Conservation (phyloP, 768 basidiomycete species). For the Russula olivacea region DNA sequence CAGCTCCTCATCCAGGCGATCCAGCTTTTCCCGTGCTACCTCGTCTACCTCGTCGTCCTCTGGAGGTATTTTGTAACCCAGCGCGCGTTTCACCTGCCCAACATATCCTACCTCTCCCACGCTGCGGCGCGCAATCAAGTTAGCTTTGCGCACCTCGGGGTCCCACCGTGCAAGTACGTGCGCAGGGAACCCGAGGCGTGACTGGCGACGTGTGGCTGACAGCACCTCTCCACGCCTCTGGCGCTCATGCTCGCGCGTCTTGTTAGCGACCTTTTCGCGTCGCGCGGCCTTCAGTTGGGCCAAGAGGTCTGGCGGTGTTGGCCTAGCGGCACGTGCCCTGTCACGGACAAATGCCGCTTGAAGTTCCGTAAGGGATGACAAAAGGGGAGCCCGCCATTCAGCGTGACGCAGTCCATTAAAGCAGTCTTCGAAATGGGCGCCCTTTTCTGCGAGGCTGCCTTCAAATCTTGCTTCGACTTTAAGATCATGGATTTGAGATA, state of each 20-base stretch:
- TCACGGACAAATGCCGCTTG: conserved; percentile 37
- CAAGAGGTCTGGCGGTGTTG: conserved; percentile 46
- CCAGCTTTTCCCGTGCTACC: conserved; percentile 29
- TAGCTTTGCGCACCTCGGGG: conserved; percentile 40
- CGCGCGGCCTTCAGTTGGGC: conserved; percentile 50
- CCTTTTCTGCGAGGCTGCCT: conserved; percentile 22
- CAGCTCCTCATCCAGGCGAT: conserved; percentile 29
- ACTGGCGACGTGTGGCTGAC: conserved; percentile 40
- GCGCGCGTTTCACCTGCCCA: conserved; percentile 51
- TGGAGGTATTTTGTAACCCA: conserved; percentile 45
- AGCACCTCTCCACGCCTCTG: conserved; percentile 62
- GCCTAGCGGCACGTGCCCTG: conserved; percentile 36
- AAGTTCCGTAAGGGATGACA: conserved; percentile 32
- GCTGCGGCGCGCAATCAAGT: conserved; percentile 44
- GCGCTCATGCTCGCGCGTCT: conserved; percentile 53
- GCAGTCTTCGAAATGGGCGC: conserved; percentile 18
- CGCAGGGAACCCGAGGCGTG: conserved; percentile 56
- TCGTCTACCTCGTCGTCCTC: conserved; percentile 32
- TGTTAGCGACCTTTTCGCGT: conserved; percentile 54
- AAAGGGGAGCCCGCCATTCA: conserved; percentile 37
- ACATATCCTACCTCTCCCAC: conserved; percentile 67
- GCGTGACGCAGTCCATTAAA: conserved; percentile 24
- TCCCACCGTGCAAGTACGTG: conserved; percentile 52
- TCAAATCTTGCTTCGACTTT: conserved; percentile 39
- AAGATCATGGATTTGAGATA: conserved; percentile 34